Evolutionary conservation across 2,329 filamentous ascomycete genomes (phyloP), one percentile per base, ranked within the genome.

Genomic region (Hypoxylon sp.): DNA sequence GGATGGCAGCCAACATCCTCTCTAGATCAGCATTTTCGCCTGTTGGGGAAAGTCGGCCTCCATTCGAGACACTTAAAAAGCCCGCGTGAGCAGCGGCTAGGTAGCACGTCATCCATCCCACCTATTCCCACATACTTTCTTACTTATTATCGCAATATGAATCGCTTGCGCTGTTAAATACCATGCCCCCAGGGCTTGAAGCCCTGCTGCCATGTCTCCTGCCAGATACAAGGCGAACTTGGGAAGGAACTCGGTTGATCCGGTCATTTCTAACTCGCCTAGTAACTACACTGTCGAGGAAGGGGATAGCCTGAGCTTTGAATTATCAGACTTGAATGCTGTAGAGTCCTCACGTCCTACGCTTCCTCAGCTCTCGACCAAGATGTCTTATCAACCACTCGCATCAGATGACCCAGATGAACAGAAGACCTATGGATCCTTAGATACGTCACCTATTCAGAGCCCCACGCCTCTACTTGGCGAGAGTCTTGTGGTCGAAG

Each of bases 61-160:
- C 19, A 55, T 60, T 61, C 51, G 48, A 32, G 49, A 63, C 60
- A 57, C 38, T 46, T 49, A 49, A 43, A 60, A 60, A 60, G 52
- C 51, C 63, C 68, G 56, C 65, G 68, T 70, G 68, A 66, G 65
- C 68, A 60, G 36, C 30, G 38, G 49, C 34, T 65, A 65, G 25
- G 58, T 61, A 69, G 65, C 68, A 71, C 66, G 68, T 36, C 60
- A 71, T 71, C 25, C 60, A 69, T 69, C 68, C 68, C 66, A 67
- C 66, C 66, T 65, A 69, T 71, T 69, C 34, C 62, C 60, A 69
- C 68, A 71, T 71, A 62, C 57, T 61, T 58, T 41, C 38, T 48
- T 25, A 50, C 50, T 56, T 41, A 45, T 49, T 60, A 19, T 62
- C 43, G 32, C 38, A 53, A 11, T 30, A 66, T 66, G 63, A 53